Evolutionary conservation across 257 asterid genomes (phyloP).

Genomic region (Paraleonurus japonicus): DNA sequence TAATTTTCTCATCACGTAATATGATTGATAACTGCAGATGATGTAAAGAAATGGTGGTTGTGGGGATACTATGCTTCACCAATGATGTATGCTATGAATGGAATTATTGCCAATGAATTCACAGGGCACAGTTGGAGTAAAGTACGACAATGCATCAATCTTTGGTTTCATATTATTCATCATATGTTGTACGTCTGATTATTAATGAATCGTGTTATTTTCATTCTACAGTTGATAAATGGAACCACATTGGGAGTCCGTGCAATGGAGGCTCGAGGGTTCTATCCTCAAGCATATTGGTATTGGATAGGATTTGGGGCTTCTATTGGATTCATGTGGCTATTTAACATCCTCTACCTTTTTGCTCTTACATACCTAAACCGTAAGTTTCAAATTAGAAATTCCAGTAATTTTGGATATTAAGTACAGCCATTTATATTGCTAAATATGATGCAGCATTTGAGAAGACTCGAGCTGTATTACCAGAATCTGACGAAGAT

Average conservation of each 20-base stretch:
- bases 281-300: slow-evolving; percentile 57
- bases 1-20: slow-evolving; percentile 14
- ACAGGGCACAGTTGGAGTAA: slow-evolving; percentile 55
- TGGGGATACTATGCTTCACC: slow-evolving; percentile 82
- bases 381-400: slow-evolving; percentile 34
- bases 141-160: slow-evolving; percentile 34
- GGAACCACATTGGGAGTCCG: slow-evolving; percentile 46
- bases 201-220: neutral
- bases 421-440: neutral
- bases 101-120: slow-evolving; percentile 64
- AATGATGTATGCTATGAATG: slow-evolving; percentile 65
- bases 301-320: slow-evolving; percentile 69
- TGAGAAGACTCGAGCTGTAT: slow-evolving; percentile 54
- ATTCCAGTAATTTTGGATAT: too few species aligned
- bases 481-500: slow-evolving; percentile 35
- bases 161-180: neutral
- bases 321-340: slow-evolving; percentile 31
- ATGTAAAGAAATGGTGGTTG: slow-evolving; percentile 68
- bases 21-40: slow-evolving; percentile 35
- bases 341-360: slow-evolving; percentile 42
- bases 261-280: slow-evolving; percentile 41
- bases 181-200: neutral
- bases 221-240: slow-evolving; percentile 48
- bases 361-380: slow-evolving; percentile 40
- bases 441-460: slow-evolving; percentile 38